Evolutionary conservation across 805 yeast species (phyloP).

Genomic region (Pichia eremophila): DNA sequence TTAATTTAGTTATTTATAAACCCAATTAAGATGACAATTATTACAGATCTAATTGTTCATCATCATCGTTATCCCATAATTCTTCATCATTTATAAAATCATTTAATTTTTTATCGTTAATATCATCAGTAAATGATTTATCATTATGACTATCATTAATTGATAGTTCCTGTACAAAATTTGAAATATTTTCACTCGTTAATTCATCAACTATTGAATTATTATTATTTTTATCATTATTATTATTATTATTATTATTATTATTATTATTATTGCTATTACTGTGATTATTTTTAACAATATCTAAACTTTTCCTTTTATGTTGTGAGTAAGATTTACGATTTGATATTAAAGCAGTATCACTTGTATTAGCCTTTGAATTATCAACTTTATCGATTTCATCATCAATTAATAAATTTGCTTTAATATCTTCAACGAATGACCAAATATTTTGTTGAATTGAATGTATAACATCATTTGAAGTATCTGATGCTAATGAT

Average conservation of each 20-base stretch:
- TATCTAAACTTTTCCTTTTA: neutral
- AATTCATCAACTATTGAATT: neutral
- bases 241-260: too few relatives aligned
- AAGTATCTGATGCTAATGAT: conserved; percentile 12
- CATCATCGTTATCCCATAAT: conserved; percentile 17
- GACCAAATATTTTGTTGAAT: conserved; percentile 39
- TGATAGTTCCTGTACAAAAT: conserved; percentile 2
- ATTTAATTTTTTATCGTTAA: neutral
- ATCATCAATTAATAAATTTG: conserved; percentile 20
- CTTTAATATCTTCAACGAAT: conserved; percentile 40
- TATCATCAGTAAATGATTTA: neutral
- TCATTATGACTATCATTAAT: conserved; percentile 1
- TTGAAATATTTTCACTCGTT: neutral
- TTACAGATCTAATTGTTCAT: conserved; percentile 8
- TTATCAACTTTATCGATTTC: neutral
- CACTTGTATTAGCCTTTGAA: neutral
- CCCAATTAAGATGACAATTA: neutral
- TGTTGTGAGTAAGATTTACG: conserved; percentile 23
- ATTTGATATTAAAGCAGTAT: conserved; percentile 24
- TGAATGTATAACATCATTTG: conserved; percentile 27
- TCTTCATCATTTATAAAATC: conserved; percentile 15
- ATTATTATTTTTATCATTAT: neutral
- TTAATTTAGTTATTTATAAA: neutral
- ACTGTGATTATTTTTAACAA: neutral
- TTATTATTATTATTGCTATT: too few relatives aligned